Evolutionary conservation across 1,284 basidiomycete genomes (phyloP).

Genomic region (Fomitopsis palustris): DNA sequence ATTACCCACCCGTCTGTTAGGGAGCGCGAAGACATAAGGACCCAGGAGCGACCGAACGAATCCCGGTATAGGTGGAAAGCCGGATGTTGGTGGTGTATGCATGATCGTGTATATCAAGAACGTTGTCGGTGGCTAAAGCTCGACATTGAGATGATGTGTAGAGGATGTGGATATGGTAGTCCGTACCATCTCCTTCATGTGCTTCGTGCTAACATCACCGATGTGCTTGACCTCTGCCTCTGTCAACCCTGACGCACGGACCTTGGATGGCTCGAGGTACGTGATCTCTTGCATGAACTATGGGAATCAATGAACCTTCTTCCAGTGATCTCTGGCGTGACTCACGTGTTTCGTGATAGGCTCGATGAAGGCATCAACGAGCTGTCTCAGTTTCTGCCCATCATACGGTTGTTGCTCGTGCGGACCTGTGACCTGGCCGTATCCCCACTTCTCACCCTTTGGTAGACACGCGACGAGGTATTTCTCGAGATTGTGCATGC

Average conservation of each 20-base stretch:
- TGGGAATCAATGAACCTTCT: too few species aligned
- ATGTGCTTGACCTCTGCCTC: constrained; percentile 14
- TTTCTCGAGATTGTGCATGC: constrained; percentile 7
- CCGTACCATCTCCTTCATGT: constrained; percentile 11
- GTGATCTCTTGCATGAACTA: constrained; percentile 16
- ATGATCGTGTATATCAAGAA: constrained; percentile 10
- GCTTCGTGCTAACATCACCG: constrained; percentile 4
- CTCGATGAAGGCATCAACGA: constrained; percentile 14
- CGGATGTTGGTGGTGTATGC: constrained; percentile 10
- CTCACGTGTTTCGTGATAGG: constrained; percentile 12
- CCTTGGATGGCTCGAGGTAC: constrained; percentile 14
- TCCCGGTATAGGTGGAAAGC: constrained; percentile 12
- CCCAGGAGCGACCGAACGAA: constrained; percentile 12
- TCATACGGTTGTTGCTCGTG: constrained; percentile 11
- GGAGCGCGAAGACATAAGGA: constrained; percentile 10
- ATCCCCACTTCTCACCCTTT: constrained; percentile 11
- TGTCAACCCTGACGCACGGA: constrained; percentile 13
- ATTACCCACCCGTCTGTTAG: constrained; percentile 9
- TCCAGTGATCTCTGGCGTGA: neutral
- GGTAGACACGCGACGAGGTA: constrained; percentile 13
- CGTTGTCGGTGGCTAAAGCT: constrained; percentile 9
- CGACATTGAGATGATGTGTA: neutral
- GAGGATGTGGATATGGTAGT: neutral
- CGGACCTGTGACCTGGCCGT: constrained; percentile 6
- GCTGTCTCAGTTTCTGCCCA: neutral